These are phyloP conservation scores for Penicillium macrosclerotiorum DNA, from an alignment of 495 filamentous ascomycete genomes.

Conservation along the genomic window DNA sequence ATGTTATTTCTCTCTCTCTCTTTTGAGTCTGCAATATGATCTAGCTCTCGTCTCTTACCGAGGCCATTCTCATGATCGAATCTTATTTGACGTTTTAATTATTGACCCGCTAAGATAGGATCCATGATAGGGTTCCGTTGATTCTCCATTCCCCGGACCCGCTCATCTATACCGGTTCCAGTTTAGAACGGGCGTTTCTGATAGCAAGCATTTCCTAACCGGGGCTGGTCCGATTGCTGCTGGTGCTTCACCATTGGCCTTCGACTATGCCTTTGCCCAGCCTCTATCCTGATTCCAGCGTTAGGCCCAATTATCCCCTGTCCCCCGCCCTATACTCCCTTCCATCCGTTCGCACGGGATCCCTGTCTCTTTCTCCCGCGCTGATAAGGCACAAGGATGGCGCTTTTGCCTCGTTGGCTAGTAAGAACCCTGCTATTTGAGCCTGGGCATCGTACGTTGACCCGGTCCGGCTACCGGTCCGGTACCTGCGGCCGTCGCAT, in stretches of 20 bases:
- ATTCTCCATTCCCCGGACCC: neutral
- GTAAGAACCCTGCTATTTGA: neutral
- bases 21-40: too few relatives aligned
- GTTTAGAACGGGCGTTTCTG: neutral
- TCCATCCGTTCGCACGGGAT: neutral
- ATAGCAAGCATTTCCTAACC: conserved; percentile 2
- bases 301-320: neutral
- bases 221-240: neutral
- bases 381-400: neutral
- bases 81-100: too few relatives aligned
- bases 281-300: neutral
- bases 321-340: neutral
- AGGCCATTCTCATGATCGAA: too few relatives aligned
- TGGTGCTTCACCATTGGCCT: neutral
- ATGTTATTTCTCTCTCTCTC: too few relatives aligned
- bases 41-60: too few relatives aligned
- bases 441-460: conserved; percentile 1
- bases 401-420: conserved; percentile 1
- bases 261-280: too few relatives aligned
- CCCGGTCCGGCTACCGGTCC: conserved; percentile 13
- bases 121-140: neutral
- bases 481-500: conserved; percentile 6
- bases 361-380: neutral
- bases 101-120: neutral
- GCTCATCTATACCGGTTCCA: neutral